Base-by-base conservation (phyloP, 2,329 filamentous ascomycete species). In the Colletotrichum incanum region DNA sequence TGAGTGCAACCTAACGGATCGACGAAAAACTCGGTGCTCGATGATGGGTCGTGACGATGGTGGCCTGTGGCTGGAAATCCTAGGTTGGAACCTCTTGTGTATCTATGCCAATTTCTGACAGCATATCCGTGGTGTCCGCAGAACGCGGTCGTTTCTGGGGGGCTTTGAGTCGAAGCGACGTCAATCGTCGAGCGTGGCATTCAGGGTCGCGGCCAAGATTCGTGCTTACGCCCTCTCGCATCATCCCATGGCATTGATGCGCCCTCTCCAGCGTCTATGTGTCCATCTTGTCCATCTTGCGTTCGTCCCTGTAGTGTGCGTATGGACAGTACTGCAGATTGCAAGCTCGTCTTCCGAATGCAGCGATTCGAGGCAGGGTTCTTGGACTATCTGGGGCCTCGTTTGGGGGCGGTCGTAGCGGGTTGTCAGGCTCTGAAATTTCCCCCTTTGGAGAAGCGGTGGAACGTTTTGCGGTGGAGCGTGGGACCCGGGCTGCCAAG, bases 401-500 rank as follows among this genome's bases (percentile, higher is more conserved):
- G 60, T 55, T 70, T 39, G 28, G 62, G 54, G 67, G 43, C n/a
- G 20, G 34, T 43, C 47, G 65, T 47, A 47, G 64, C 23, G 65
- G 45, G 37, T 59, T 31, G 4, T 54, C 54, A 59, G 52, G 65
- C 65, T 59, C 23, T 68, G 65, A 34, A 72, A 59, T 60, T 52
- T 41, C 58, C 58, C 58, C 43, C 50, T 67, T 71, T 34, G 64
- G 68, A 55, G 31, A 55, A 55, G 56, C 47, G 64, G 56, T 62
- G 68, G 56, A 62, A 67, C 68, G 60, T 59, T 45, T 45, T 56
- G 39, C 45, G 58, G 69, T 69, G 69, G 69, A 60, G 34, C 45
- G 65, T 72, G 45, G 59, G 52, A 52, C 45, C 18, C 23, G 58
- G 68, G 69, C 61, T 55, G 54, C 52, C 45, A 55, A 72, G 69